phyloP scores from a whole-genome alignment of 2,329 filamentous ascomycete species.

The Drechslera avenae region DNA sequence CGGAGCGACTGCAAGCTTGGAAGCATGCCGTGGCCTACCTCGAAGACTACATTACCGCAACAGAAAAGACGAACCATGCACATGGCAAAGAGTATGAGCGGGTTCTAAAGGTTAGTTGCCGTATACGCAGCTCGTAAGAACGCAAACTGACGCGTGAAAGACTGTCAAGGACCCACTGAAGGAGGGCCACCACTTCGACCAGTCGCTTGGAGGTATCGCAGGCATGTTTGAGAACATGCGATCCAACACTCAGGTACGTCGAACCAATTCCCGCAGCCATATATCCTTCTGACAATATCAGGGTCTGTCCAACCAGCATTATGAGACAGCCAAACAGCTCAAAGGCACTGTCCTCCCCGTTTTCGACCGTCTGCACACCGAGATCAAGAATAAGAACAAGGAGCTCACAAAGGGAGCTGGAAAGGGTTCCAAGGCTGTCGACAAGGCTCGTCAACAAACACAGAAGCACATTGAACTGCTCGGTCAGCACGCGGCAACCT shows the following conservation, averaged over 20 bases:
- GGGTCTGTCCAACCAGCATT: constrained; percentile 84
- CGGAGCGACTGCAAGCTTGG: constrained; percentile 90
- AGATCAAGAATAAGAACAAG: constrained; percentile 96
- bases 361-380: constrained; percentile 87
- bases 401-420: constrained; percentile 80
- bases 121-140: not conserved
- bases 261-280: not conserved
- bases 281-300: constrained; percentile 44
- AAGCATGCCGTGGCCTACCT: constrained; percentile 92
- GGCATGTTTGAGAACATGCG: constrained; percentile 94
- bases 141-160: constrained; percentile 52
- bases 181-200: constrained; percentile 92
- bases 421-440: constrained; percentile 87
- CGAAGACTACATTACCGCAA: constrained; percentile 84
- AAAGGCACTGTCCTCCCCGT: constrained; percentile 85
- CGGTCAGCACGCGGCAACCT: constrained; percentile 80
- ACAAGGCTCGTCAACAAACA: constrained; percentile 81
- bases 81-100: constrained; percentile 96
- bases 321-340: constrained; percentile 88
- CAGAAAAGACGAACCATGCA: constrained; percentile 82
- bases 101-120: constrained; percentile 72
- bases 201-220: constrained; percentile 82
- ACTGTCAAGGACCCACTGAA: constrained; percentile 83
- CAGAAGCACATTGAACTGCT: constrained; percentile 97
- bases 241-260: constrained; percentile 75